Conservation (phyloP, 495 filamentous ascomycete species). For the Annulohypoxylon nitens region DNA sequence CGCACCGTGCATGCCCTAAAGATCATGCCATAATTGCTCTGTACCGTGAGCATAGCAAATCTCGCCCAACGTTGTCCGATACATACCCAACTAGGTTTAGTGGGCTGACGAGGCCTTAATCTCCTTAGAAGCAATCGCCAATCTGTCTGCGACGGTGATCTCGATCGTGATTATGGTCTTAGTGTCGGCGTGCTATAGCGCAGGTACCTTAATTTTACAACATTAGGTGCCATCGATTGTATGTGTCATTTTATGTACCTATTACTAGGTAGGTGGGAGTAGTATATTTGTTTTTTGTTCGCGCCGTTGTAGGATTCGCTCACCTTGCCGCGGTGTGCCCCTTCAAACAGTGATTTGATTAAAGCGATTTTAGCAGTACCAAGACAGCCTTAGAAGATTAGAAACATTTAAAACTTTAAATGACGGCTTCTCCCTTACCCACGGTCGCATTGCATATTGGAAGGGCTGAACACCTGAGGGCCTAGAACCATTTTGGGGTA, state of each 20-base stretch:
- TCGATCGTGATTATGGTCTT: conserved; percentile 36
- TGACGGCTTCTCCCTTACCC: conserved; percentile 36
- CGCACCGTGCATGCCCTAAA: not conserved
- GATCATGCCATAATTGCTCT: not conserved
- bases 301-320: conserved; percentile 16
- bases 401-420: conserved; percentile 34
- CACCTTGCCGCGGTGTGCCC: conserved; percentile 30
- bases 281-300: not conserved
- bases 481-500: conserved; percentile 27
- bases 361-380: conserved; percentile 33
- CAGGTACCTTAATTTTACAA: conserved; percentile 23
- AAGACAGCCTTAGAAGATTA: conserved; percentile 10
- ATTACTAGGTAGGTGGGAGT: not conserved
- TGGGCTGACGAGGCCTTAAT: conserved; percentile 44
- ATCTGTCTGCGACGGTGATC: conserved; percentile 42
- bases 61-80: not conserved
- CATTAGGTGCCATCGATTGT: not conserved
- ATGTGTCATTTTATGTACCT: too few species aligned
- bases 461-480: conserved; percentile 40
- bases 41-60: not conserved
- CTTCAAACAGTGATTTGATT: conserved; percentile 47
- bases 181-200: not conserved
- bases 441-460: conserved; percentile 47
- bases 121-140: conserved; percentile 36
- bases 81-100: conserved; percentile 37